A percentile compares a stretch with the other conserved stretches of the same genome.
These are phyloP conservation scores for Arabidopsis suecica DNA, from an alignment of 345 rosid species.

Conservation along the genomic window DNA sequence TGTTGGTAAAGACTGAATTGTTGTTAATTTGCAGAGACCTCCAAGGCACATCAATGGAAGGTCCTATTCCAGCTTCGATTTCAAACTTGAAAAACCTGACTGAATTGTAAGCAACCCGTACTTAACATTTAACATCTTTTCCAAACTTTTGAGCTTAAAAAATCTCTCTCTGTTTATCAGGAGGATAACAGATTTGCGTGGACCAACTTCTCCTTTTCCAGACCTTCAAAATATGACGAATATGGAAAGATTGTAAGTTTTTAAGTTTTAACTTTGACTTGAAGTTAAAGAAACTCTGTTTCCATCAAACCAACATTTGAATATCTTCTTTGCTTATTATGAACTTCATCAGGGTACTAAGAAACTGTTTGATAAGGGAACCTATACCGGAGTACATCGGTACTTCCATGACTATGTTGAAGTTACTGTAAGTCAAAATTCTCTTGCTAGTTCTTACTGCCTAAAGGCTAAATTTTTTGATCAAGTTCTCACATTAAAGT, in stretches of 20 bases:
- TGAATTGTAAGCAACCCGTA: constrained; percentile 57
- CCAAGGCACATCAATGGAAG: constrained; percentile 85
- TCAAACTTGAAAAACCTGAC: constrained; percentile 57
- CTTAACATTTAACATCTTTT: not conserved
- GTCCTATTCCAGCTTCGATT: constrained; percentile 76
- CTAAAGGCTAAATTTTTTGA: not conserved
- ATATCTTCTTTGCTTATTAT: not conserved
- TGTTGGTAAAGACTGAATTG: not conserved
- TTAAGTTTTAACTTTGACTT: not conserved
- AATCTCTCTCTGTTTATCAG: constrained; percentile 38
- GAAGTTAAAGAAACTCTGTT: not conserved
- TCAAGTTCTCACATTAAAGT: constrained; percentile 17
- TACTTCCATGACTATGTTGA: constrained; percentile 33
- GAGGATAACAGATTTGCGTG: constrained; percentile 74
- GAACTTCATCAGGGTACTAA: constrained; percentile 55
- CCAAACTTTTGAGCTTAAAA: constrained; percentile 26
- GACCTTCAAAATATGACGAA: constrained; percentile 44
- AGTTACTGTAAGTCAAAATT: constrained; percentile 59
- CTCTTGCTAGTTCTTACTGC: constrained; percentile 3
- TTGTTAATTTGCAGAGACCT: constrained; percentile 54
- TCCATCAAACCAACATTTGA: constrained; percentile 3
- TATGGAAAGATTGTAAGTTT: constrained; percentile 57
- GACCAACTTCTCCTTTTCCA: constrained; percentile 60
- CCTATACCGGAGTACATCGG: constrained; percentile 59
- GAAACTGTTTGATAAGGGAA: constrained; percentile 64